Evolutionary conservation across 1,284 basidiomycete species (phyloP).

Genomic region (Cryptococcus sp.): DNA sequence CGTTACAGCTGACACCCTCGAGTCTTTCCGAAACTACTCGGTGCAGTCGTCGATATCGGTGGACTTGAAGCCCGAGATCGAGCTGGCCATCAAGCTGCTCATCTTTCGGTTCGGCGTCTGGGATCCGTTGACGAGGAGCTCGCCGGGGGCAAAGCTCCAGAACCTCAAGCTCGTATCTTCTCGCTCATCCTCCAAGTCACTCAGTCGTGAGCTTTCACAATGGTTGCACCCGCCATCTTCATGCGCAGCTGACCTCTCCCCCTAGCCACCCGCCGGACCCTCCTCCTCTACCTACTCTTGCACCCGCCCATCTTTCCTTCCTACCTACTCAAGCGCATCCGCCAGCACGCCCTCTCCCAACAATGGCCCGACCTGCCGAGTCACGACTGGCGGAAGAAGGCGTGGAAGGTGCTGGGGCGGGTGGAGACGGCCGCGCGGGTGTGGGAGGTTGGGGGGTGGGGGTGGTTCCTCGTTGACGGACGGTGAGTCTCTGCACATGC

Average conservation of each 20-base stretch:
- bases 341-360: conserved; percentile 69
- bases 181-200: conserved; percentile 38
- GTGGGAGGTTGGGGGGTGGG: conserved; percentile 68
- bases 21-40: not conserved
- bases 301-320: conserved; percentile 66
- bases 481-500: conserved; percentile 53
- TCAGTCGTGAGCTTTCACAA: not conserved
- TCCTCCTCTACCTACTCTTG: conserved; percentile 67
- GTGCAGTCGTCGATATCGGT: conserved; percentile 60
- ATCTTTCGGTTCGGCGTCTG: conserved; percentile 83
- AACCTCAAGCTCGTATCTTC: conserved; percentile 58
- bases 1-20: not conserved
- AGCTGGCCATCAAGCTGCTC: conserved; percentile 68
- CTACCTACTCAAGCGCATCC: conserved; percentile 71
- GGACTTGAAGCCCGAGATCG: conserved; percentile 75
- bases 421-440: conserved; percentile 63
- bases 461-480: conserved; percentile 81
- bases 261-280: conserved; percentile 51
- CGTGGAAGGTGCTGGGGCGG: conserved; percentile 69
- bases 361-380: conserved; percentile 88
- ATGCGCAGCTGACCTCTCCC: not conserved
- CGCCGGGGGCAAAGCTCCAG: conserved; percentile 88
- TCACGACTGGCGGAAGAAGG: conserved; percentile 66
- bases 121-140: conserved; percentile 62
- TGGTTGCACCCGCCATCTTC: not conserved